Base-by-base conservation (phyloP, 164 flowering plant species). In the Euptelea pleiosperma region DNA sequence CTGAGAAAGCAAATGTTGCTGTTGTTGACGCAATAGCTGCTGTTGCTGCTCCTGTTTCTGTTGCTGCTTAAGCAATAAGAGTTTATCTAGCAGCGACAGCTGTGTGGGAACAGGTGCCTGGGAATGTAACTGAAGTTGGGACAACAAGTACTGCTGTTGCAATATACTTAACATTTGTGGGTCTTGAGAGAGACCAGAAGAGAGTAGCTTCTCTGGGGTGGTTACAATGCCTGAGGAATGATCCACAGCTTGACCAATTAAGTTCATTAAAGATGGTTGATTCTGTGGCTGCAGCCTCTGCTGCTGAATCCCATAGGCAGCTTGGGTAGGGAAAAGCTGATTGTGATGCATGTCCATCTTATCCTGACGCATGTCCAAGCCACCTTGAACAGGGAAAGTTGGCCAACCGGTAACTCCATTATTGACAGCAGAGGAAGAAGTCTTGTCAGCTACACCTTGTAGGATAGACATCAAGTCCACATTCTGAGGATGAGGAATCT, bases 101-200 rank as follows among this genome's bases (percentile, higher is more conserved):
- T 75, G 97, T 22, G 81, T 0, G 16, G 87, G 70, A 69, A 59
- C 66, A 63, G 86, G 65, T 36, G 79, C 65, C 77, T 84, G 98
- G 3, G 91, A 57, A 29, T 84, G 86, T 52, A 77, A 43, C 73
- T 82, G 86, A 61, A 65, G 72, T 50, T 73, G 76, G 33, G 73
- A 68, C 45, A n/a, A n/a, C n/a, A 91, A 69, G 62, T 83, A 77
- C 65, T 86, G 91, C 65, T 94, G 89, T 36, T 89, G 96, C 78
- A 91, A 66, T 67, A 91, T 55, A 69, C 63, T 79, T 21, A 85
- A 58, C 43, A 86, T n/a, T 43, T 89, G 95, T 11, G 86, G 94
- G 63, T 91, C 96, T 69, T 85, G 95, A 53, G 82, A 29, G 15
- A 84, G 63, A 52, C 82, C 80, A 46, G 91, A 71, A 33, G 91